Base-by-base conservation (phyloP, 257 asterid species). In the Nicotiana sylvestris region DNA sequence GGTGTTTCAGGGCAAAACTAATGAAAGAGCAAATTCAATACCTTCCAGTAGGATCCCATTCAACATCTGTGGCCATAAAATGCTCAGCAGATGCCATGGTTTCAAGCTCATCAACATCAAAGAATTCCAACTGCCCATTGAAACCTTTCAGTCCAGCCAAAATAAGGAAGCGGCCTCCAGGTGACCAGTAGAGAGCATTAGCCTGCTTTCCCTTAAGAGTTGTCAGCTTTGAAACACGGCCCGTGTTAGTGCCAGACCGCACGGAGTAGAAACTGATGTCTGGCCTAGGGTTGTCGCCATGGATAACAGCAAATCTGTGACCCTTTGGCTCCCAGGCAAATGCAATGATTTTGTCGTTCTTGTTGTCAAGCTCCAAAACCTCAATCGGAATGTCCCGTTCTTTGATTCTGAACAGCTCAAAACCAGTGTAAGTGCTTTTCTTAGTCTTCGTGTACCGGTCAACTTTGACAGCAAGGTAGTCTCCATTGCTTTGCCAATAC, bases 21-120 rank as follows among this genome's bases (percentile, higher is more conserved):
- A 39, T 49, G 66, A n/a, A 12, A 13, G 33, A 39, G 9, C 13
- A 9, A 43, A 30, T 58, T 8, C n/a, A 53, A 84, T 90, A 95
- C 99, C 99, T 95, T 87, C 99, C 99, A 1, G 97, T 93, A 4
- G 99, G 98, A 86, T 96, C 99, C 99, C 99, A 96, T 81, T 94
- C 99, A 70, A 96, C 92, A 87, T 96, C 97, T 30, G 98, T 96
- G 0, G 99, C 97, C 99, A 94, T 94, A 88, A 93, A 96, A 86
- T 94, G 98, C 85, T 96, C 98, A 55, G 86, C 86, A 18, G 91
- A 87, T 32, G 97, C 94, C 98, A 96, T 96, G 86, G 97, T 96
- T 91, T 96, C 99, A 77, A 96, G 99, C 78, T 96, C 99, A 85
- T 96, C 99, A 5, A 90, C 98, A 81, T 96, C 92, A 88, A 87